Base-by-base conservation (phyloP, 1,284 basidiomycete genomes). In the Afroboletus lepidellus region DNA sequence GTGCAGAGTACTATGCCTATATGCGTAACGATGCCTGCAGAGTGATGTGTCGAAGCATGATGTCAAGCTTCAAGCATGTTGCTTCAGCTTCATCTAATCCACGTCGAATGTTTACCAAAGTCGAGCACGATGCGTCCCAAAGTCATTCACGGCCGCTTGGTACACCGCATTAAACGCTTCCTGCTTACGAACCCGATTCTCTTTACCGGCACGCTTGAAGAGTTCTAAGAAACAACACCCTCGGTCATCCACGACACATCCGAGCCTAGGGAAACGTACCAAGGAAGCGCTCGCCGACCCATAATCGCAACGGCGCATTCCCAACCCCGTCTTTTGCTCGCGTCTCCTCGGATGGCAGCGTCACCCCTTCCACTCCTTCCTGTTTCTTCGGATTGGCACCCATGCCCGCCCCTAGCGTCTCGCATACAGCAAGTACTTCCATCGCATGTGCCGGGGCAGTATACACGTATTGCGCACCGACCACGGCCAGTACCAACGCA, bases 261-360 rank as follows among this genome's bases (percentile, higher is more conserved):
- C 34, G 3, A 16, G 18, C 24, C 34, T 39, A 27, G 46, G 24
- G 15, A 37, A 36, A 60, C 77, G 46, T 46, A 87, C 86, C 85
- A 41, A 85, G 71, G 57, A 79, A 79, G 43, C 84, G 72, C 60
- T 88, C 80, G 5, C 86, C 87, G 11, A 85, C 79, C 87, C 87
- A 90, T 46, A 87, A 60, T 18, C 85, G 73, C 61, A 89, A 64
- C 18, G 78, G 77, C 5, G 77, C 82, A 54, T 87, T 87, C 11
- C 87, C 87, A 15, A 80, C 60, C 5, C 65, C 56, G 7, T 61
- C 58, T 43, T 50, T 60, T 23, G 41, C 48, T 29, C 52, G 52
- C 6, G 16, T 41, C 21, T 45, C 55, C 21, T 61, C 56, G 63
- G 68, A 41, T 39, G 49, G 32, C 9, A 41, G 16, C 5, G 5